Conservation (phyloP, 192 early-diverging fungal genomes). For the Paraglomus brasilianum region DNA sequence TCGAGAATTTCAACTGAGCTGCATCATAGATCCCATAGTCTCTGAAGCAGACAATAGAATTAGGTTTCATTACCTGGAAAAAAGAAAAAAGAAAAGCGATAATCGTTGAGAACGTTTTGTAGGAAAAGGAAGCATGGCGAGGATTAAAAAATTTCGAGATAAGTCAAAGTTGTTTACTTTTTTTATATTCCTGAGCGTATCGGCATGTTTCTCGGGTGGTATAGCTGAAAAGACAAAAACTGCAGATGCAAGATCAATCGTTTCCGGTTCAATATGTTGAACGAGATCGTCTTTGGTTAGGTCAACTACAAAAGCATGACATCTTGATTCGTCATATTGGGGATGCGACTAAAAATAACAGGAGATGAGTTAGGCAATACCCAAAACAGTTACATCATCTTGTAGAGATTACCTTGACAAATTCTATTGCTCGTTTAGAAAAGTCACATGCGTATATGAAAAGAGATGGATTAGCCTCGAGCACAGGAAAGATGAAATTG, state of each 20-base stretch:
- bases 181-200: constrained; percentile 77
- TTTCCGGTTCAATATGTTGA: constrained; percentile 68
- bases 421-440: constrained; percentile 81
- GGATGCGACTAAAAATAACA: constrained; percentile 46
- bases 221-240: constrained; percentile 97
- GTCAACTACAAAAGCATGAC: constrained; percentile 95
- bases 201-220: constrained; percentile 79
- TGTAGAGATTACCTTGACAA: constrained; percentile 68
- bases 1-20: constrained; percentile 89
- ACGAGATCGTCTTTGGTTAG: constrained; percentile 73
- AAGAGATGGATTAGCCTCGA: constrained; percentile 76
- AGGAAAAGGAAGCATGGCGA: neutral
- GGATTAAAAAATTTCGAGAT: neutral
- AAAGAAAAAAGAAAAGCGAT: neutral
- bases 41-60: constrained; percentile 87
- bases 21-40: constrained; percentile 98
- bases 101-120: neutral
- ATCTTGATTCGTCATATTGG: constrained; percentile 68
- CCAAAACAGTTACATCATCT: neutral
- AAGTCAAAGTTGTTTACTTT: constrained; percentile 39
- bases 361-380: neutral
- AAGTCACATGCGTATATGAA: constrained; percentile 96
- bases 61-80: constrained; percentile 66
- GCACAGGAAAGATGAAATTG: constrained; percentile 91
- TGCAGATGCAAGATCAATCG: constrained; percentile 84